Evolutionary conservation across 2,329 filamentous ascomycete species (phyloP), one percentile per base, ranked within the genome.

Genomic region (Xylaria polymorpha): DNA sequence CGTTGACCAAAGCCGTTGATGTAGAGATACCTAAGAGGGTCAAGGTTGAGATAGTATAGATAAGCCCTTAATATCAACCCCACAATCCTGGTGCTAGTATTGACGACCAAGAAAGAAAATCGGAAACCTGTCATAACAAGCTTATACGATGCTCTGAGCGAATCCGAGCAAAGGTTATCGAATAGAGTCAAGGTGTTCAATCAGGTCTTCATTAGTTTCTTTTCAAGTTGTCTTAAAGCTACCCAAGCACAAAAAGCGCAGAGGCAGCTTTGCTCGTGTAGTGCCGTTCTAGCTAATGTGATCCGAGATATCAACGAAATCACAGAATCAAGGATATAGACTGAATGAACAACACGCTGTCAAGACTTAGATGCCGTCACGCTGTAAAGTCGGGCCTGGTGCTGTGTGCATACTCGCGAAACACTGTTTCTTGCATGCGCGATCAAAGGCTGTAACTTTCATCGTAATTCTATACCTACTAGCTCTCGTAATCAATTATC

Each of bases 81-180:
- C 18, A 20, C 29, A 55, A 14, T 5, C 25, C 9, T 4, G 15
- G 25, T 7, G 25, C 29, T 37, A 37, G 32, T 35, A 18, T 29
- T 55, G n/a, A n/a, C 29, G 9, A 37, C 51, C 48, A 51, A 51
- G 22, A 12, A 51, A 51, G 22, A 12, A 55, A 55, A 32, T 32
- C 6, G 7, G 10, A n/a, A 9, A 29, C 8, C 22, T 9, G 3
- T 20, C 2, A 55, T 55, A 37, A 29, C 14, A 18, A 12, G 29
- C 22, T 51, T 12, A 18, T 12, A n/a, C n/a, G n/a, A n/a, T n/a
- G n/a, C n/a, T n/a, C n/a, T n/a, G n/a, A 35, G 18, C 18, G 22
- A 29, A 51, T 18, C 1, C 20, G 44, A 48, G 20, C 22, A 48
- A 25, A 14, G 20, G 20, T 20, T 14, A 14, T 48, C 22, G 1